phyloP scores from a whole-genome alignment of 371 early-diverging fungal species.

The Mucor indicus region DNA sequence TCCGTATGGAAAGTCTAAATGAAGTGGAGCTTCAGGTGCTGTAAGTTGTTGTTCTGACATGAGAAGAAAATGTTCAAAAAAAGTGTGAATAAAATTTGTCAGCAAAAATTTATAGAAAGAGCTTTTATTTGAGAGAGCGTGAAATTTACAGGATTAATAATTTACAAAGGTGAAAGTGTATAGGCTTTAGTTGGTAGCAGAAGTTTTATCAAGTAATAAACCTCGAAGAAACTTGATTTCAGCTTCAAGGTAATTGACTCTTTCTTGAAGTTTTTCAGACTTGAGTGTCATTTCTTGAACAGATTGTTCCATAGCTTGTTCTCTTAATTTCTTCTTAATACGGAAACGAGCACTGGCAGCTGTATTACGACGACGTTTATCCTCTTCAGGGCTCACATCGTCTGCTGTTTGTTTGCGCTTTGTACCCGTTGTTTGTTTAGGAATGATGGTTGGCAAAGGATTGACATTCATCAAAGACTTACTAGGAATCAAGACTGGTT shows the following conservation, averaged over 20 bases:
- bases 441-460: not conserved
- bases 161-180: too few species aligned
- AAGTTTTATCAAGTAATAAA: slow-evolving; percentile 79
- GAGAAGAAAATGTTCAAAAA: not conserved
- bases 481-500: slow-evolving; percentile 34
- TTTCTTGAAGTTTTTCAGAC: slow-evolving; percentile 67
- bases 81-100: too few species aligned
- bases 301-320: slow-evolving; percentile 80
- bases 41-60: slow-evolving; percentile 3
- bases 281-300: slow-evolving; percentile 79
- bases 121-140: slow-evolving; percentile 1
- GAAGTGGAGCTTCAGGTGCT: slow-evolving; percentile 9
- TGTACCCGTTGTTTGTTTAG: not conserved
- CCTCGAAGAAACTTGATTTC: slow-evolving; percentile 88
- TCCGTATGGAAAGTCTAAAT: slow-evolving; percentile 63
- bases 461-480: too few species aligned
- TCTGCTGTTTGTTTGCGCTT: too few species aligned
- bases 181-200: too few species aligned
- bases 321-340: slow-evolving; percentile 85
- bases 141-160: too few species aligned
- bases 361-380: slow-evolving; percentile 91
- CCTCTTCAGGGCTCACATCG: slow-evolving; percentile 51
- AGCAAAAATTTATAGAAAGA: not conserved
- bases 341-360: slow-evolving; percentile 94
- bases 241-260: slow-evolving; percentile 77